Evolutionary conservation across 106 monocot species (phyloP).

Genomic region (Triglochin maritima): DNA sequence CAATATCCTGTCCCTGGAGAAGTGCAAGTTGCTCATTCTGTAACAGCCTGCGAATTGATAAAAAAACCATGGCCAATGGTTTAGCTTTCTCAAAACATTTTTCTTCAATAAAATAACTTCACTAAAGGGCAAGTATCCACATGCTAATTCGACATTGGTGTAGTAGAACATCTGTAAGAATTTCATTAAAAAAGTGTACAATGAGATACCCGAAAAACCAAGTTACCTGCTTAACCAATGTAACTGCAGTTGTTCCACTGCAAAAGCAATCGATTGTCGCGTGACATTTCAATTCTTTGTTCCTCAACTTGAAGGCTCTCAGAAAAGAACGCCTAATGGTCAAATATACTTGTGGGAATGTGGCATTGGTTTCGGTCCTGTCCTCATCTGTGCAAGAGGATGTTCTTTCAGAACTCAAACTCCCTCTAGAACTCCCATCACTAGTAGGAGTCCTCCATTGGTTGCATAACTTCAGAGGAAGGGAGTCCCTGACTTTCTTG

Average conservation of each 20-base stretch:
- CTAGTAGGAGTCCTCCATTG: conserved; percentile 30
- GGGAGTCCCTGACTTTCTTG: conserved; percentile 63
- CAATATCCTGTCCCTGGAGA: conserved; percentile 55
- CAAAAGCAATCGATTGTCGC: conserved; percentile 70
- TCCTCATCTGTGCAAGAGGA: conserved; percentile 32
- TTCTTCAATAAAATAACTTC: no score
- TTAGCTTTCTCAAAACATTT: background rate
- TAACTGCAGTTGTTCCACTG: conserved; percentile 76
- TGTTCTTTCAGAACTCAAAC: conserved; percentile 42
- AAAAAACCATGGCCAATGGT: background rate
- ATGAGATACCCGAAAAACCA: background rate
- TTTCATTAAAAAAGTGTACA: background rate
- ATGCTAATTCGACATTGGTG: background rate
- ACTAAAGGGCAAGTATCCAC: no score
- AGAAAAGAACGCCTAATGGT: conserved; percentile 46
- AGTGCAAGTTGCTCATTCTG: background rate
- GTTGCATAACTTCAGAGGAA: conserved; percentile 50
- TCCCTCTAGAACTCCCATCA: conserved; percentile 18
- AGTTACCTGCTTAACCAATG: conserved; percentile 60
- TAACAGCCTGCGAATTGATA: background rate
- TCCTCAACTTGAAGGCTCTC: conserved; percentile 71
- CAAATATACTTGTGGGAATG: conserved; percentile 43
- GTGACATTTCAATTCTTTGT: conserved; percentile 56
- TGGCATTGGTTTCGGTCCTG: conserved; percentile 12
- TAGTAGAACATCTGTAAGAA: background rate